Percentiles rank a stretch among this genome's conserved stretches.
Conservation (phyloP, 2,329 filamentous ascomycete genomes). For the Botrytis fabae region DNA sequence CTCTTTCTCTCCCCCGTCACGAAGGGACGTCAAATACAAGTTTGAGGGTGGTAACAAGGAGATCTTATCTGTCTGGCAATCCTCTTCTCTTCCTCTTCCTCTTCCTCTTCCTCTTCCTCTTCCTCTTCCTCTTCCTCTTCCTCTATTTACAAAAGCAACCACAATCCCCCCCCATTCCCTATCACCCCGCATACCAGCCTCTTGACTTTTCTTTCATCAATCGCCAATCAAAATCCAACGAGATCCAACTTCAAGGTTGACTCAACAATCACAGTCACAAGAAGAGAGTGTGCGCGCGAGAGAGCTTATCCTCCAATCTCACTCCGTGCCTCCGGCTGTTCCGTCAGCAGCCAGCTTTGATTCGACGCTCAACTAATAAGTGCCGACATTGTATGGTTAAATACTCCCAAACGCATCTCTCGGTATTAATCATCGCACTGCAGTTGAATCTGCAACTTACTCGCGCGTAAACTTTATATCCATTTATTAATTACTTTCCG, state of each 20-base stretch:
- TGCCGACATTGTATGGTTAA: neutral
- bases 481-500: neutral
- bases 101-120: no score
- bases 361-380: neutral
- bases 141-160: neutral
- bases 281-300: neutral
- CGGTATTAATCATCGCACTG: neutral
- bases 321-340: neutral
- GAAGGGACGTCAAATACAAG: neutral
- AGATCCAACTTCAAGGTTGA: neutral
- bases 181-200: slow-evolving; percentile 12
- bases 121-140: neutral
- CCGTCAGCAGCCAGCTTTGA: neutral
- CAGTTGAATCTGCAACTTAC: neutral
- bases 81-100: neutral
- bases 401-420: neutral
- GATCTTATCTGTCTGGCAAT: neutral
- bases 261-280: neutral
- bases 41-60: neutral
- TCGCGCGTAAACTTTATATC: neutral
- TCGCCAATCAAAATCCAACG: neutral
- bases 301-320: neutral
- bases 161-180: neutral
- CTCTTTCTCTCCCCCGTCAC: neutral
- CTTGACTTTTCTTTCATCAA: slow-evolving; percentile 11